Percentiles rank a stretch among this genome's conserved stretches.
phyloP scores from a whole-genome alignment of 139 green algal genomes.

The Chlamydomonas applanata region DNA sequence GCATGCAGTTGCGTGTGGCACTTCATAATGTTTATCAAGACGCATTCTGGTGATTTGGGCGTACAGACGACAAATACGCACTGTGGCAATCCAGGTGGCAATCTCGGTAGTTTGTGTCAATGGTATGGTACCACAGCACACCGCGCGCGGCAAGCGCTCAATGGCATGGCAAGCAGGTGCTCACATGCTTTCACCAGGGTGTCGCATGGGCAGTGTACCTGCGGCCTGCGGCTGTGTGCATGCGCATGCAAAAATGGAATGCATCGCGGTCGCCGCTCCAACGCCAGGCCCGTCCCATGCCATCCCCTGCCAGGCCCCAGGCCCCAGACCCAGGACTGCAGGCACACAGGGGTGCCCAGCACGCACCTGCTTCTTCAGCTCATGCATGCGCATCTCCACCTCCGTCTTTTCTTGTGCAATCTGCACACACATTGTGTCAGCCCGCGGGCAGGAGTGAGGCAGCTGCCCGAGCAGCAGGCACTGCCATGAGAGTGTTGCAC shows the following conservation, averaged over 20 bases:
- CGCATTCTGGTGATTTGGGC: background rate
- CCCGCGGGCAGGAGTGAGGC: too few relatives aligned
- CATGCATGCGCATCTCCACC: background rate
- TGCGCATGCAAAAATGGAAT: background rate
- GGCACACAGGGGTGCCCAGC: background rate
- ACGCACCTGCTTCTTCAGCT: conserved; percentile 13
- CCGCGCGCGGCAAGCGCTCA: too few relatives aligned
- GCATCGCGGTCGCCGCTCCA: too few relatives aligned
- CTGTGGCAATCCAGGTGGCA: background rate
- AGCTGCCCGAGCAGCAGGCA: too few relatives aligned
- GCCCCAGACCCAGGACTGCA: background rate
- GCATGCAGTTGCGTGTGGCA: background rate
- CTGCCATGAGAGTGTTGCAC: background rate
- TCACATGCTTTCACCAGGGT: too few relatives aligned
- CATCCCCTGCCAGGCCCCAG: background rate
- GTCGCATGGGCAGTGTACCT: conserved; percentile 6
- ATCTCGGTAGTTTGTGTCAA: too few relatives aligned
- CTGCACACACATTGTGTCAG: conserved; percentile 3
- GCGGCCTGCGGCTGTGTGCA: background rate
- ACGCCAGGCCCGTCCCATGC: background rate
- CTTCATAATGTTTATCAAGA: background rate
- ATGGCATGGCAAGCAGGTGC: too few relatives aligned
- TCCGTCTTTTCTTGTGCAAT: conserved; percentile 4
- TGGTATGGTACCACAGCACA: too few relatives aligned
- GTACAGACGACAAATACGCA: background rate